These are phyloP conservation scores for Diaporthe ilicicola DNA, from an alignment of 2,329 filamentous ascomycete genomes.

Conservation along the genomic window DNA sequence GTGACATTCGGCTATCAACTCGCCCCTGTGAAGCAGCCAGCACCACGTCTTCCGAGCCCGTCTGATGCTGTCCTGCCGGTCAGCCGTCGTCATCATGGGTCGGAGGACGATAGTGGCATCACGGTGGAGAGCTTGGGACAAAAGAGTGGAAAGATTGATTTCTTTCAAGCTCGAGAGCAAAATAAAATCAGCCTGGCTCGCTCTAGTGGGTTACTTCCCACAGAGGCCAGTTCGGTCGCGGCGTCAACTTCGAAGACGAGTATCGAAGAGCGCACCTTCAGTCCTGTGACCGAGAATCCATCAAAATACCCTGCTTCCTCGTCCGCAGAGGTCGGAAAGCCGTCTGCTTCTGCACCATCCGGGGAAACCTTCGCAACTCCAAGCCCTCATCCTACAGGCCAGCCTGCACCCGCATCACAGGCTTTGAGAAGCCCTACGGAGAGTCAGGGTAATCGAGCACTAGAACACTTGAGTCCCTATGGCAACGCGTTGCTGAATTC, in stretches of 20 bases:
- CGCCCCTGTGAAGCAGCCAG: not conserved
- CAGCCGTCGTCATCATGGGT: slow-evolving; percentile 2
- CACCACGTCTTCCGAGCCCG: slow-evolving; percentile 29
- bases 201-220: not conserved
- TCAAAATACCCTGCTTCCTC: not conserved
- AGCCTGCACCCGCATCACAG: not conserved
- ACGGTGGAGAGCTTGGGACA: slow-evolving; percentile 32
- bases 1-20: not conserved
- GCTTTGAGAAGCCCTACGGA: not conserved
- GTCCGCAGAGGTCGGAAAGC: not conserved
- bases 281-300: not conserved
- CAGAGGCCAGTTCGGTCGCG: not conserved
- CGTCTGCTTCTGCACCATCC: not conserved
- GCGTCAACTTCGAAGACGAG: not conserved
- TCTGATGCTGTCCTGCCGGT: slow-evolving; percentile 34
- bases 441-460: not conserved
- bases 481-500: not conserved
- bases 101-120: not conserved
- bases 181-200: slow-evolving; percentile 36
- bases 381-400: not conserved
- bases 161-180: slow-evolving; percentile 39
- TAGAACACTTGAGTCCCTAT: not conserved
- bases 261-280: not conserved
- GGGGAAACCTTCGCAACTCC: not conserved
- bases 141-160: slow-evolving; percentile 39